Evolutionary conservation across 139 green algal genomes (phyloP).

Genomic region (Auxenochlorella pyrenoidosa): DNA sequence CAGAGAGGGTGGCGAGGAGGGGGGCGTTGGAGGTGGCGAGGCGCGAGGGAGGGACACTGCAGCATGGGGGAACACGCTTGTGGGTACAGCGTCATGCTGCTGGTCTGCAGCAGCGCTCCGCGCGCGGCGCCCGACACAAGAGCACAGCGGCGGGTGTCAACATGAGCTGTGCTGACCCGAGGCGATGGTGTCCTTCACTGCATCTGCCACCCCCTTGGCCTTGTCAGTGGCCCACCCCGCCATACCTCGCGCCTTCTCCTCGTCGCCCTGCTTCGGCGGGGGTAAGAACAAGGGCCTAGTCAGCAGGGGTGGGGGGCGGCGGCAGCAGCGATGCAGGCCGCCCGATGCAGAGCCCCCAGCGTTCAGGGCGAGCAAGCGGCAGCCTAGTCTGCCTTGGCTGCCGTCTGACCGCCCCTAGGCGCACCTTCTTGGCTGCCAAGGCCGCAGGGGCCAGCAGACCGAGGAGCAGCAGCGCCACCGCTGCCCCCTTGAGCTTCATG

Average conservation of each 20-base stretch:
- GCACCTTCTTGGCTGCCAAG: conserved; percentile 9
- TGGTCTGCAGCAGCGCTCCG: too few relatives aligned
- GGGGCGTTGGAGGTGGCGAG: background rate
- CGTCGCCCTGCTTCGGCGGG: conserved; percentile 1
- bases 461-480: background rate
- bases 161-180: conserved; percentile 30
- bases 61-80: too few relatives aligned
- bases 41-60: too few relatives aligned
- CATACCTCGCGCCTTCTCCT: conserved; percentile 31
- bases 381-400: background rate
- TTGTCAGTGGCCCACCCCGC: conserved; percentile 38
- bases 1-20: too few relatives aligned
- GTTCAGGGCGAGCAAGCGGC: background rate
- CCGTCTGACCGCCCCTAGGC: background rate
- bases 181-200: conserved; percentile 43
- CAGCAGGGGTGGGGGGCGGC: conserved; percentile 2
- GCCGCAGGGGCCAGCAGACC: background rate
- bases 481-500: background rate
- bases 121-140: background rate
- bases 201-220: conserved; percentile 15
- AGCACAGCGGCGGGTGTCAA: too few relatives aligned
- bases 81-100: too few relatives aligned
- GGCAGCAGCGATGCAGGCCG: background rate
- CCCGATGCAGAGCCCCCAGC: too few relatives aligned
- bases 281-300: background rate